These are phyloP conservation scores for Ramalina peruviana DNA, from an alignment of 495 filamentous ascomycete species.

Conservation along the genomic window DNA sequence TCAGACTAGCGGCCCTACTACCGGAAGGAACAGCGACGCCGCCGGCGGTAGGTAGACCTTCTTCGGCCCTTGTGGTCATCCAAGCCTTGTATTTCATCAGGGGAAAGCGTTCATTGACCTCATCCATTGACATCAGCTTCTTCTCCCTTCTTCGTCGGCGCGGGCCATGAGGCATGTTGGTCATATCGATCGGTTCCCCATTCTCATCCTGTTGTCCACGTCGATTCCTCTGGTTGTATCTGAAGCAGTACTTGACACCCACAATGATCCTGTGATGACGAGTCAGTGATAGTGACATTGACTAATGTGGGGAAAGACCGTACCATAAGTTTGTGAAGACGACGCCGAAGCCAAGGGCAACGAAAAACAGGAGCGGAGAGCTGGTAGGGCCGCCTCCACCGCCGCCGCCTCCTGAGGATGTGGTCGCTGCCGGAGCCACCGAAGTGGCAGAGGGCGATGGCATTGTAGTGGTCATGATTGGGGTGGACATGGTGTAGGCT, in stretches of 20 bases:
- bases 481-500: background rate
- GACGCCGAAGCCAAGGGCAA: constrained; percentile 92
- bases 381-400: constrained; percentile 47
- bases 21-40: constrained; percentile 61
- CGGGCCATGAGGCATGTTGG: constrained; percentile 58
- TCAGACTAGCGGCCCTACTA: constrained; percentile 54
- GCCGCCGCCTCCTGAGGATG: constrained; percentile 11
- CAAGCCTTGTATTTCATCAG: constrained; percentile 92
- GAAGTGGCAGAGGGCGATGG: background rate
- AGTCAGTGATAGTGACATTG: background rate
- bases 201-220: constrained; percentile 65
- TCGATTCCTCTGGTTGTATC: constrained; percentile 91
- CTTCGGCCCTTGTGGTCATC: constrained; percentile 66
- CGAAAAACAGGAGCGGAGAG: constrained; percentile 89
- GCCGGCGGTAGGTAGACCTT: constrained; percentile 72
- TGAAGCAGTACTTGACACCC: constrained; percentile 97
- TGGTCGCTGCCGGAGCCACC: constrained; percentile 12
- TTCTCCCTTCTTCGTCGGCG: constrained; percentile 80
- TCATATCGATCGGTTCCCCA: constrained; percentile 72
- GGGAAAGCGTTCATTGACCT: constrained; percentile 95
- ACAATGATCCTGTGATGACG: constrained; percentile 79
- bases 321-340: constrained; percentile 99
- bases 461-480: background rate
- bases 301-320: constrained; percentile 3
- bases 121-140: constrained; percentile 96